A percentile compares a stretch with the other conserved stretches of the same genome.
phyloP scores from a whole-genome alignment of 108 stramenopile genomes.

The Parmales sp. region DNA sequence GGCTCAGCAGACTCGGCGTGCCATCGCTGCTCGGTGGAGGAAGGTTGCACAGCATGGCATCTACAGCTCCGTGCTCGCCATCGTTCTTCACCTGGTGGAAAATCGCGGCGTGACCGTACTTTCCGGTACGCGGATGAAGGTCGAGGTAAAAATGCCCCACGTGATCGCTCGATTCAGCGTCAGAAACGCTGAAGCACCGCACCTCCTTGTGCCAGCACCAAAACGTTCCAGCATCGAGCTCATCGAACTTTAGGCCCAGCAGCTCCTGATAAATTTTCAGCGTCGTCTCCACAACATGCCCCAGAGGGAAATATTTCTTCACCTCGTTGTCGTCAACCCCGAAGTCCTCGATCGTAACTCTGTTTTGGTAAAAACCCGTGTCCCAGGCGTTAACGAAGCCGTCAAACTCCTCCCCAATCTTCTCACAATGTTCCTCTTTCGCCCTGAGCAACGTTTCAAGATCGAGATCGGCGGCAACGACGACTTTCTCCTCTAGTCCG shows the following conservation, averaged over 20 bases:
- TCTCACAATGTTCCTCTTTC: constrained; percentile 26
- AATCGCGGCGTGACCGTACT: constrained; percentile 37
- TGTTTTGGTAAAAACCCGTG: constrained; percentile 25
- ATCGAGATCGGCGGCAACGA: constrained; percentile 15
- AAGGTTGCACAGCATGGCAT: constrained; percentile 42
- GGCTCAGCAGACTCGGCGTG: constrained; percentile 27
- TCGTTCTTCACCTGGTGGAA: constrained; percentile 34
- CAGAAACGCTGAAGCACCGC: constrained; percentile 30
- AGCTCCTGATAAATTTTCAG: constrained; percentile 39
- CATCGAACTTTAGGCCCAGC: constrained; percentile 30
- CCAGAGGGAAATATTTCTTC: constrained; percentile 32
- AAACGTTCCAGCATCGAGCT: constrained; percentile 26
- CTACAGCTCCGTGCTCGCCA: constrained; percentile 24
- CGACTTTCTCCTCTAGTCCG: constrained; percentile 20
- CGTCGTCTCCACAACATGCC: constrained; percentile 34
- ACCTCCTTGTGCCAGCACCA: constrained; percentile 38
- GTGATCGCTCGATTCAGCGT: constrained; percentile 15
- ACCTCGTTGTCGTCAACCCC: constrained; percentile 35
- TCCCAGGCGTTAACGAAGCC: constrained; percentile 37
- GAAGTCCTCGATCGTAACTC: constrained; percentile 24
- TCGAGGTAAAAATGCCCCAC: constrained; percentile 34
- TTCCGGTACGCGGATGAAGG: constrained; percentile 20
- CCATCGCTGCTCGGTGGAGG: constrained; percentile 23
- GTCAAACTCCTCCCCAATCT: constrained; percentile 21
- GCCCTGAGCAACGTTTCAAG: constrained; percentile 19